Conservation (phyloP, 495 filamentous ascomycete genomes). For the Penicillium salamii region DNA sequence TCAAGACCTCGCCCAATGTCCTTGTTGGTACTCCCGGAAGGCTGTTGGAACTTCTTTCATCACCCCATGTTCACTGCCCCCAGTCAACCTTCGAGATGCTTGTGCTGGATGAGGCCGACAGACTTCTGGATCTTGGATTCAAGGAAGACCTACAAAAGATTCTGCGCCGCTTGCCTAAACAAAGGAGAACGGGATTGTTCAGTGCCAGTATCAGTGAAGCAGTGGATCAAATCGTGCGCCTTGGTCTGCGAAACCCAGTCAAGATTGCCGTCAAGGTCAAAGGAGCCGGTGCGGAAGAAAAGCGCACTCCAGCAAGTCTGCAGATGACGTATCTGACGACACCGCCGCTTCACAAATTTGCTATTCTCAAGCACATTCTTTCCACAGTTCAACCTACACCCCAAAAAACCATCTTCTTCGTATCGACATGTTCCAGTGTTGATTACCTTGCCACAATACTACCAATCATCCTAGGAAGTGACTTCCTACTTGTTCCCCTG, state of each 20-base stretch:
- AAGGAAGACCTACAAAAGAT: conserved; percentile 86
- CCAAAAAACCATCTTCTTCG: conserved; percentile 83
- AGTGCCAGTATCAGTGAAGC: conserved; percentile 91
- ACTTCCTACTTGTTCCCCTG: conserved; percentile 69
- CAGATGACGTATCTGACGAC: conserved; percentile 83
- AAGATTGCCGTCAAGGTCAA: conserved; percentile 91
- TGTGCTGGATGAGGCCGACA: conserved; percentile 91
- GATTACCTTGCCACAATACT: conserved; percentile 85
- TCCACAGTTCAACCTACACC: conserved; percentile 65
- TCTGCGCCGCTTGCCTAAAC: conserved; percentile 80
- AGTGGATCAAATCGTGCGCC: conserved; percentile 84
- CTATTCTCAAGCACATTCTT: conserved; percentile 69
- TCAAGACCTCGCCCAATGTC: conserved; percentile 77
- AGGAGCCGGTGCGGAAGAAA: conserved; percentile 70
- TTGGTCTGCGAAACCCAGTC: conserved; percentile 89
- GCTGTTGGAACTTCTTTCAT: conserved; percentile 81
- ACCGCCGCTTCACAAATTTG: conserved; percentile 72
- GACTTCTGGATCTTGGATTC: conserved; percentile 92
- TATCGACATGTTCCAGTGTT: conserved; percentile 92
- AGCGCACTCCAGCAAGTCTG: conserved; percentile 83
- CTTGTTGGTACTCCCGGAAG: conserved; percentile 87
- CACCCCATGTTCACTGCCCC: conserved; percentile 85
- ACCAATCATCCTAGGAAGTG: conserved; percentile 56
- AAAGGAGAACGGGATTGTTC: conserved; percentile 89
- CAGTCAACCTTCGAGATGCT: conserved; percentile 86